Base-by-base conservation (phyloP, 1,139 yeast species). In the Wickerhamiella infanticola region DNA sequence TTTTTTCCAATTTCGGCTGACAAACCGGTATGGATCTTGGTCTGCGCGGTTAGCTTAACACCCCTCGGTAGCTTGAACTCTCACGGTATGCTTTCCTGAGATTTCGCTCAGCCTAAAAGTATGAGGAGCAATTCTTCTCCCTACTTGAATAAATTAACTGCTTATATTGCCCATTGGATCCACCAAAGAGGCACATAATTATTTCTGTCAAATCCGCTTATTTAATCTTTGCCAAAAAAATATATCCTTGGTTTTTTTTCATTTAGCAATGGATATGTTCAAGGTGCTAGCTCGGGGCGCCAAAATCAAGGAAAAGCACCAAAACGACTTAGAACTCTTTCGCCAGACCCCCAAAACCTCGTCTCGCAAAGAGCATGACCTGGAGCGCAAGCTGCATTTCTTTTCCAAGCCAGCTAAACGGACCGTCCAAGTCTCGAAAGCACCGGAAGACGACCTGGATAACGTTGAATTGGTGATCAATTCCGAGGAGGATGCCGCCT, bases 241-340 rank as follows among this genome's bases (percentile, higher is more conserved):
- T 29, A 29, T 29, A 29, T 29, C 18, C 18, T 18, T 18, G 18
- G 18, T 29, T 29, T 7, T 29, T 29, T 29, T 29, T 29, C 33
- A 29, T 11, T 29, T 29, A 7, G 33, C 9, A 23, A 88, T 90
- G 98, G 98, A 90, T 66, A 81, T 88, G 53, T 88, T 90, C 61
- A 72, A 85, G 56, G 78, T 90, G 3, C 71, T 90, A 44, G 72
- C 86, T 1, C 70, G 96, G 59, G 97, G 97, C 24, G 95, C 96
- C 0, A 71, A 78, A 24, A 66, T 88, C 45, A 58, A 55, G 18
- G 59, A 58, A 3, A 62, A 59, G 48, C 65, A 63, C 46, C 53
- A 56, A 44, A 45, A 58, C 41, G 64, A 60, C 40, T 65, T 47
- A 54, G 55, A 46, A 51, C 51, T 50, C 29, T 47, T 54, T 41